Evolutionary conservation across 352 stramenopile species (phyloP).

Genomic region (Elongisporangium senticosum): DNA sequence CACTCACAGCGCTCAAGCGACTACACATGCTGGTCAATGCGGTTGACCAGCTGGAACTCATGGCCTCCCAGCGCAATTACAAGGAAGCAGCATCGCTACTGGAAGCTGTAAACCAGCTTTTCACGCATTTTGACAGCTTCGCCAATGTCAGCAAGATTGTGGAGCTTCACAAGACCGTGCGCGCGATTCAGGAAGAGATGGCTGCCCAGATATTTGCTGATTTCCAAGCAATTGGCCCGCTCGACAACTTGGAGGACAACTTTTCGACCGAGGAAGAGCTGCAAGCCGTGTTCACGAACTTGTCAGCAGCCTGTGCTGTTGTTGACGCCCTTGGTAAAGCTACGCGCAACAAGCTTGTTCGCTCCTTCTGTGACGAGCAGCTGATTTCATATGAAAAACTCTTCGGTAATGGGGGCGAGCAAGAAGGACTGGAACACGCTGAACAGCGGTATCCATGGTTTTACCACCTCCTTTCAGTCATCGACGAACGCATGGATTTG

Average conservation of each 20-base stretch:
- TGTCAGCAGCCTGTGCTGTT: conserved; percentile 57
- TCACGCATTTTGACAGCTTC: conserved; percentile 96
- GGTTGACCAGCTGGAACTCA: conserved; percentile 89
- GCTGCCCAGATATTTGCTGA: conserved; percentile 86
- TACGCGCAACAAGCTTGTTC: conserved; percentile 64
- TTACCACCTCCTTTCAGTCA: conserved; percentile 61
- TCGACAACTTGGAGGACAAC: conserved; percentile 70
- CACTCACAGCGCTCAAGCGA: conserved; percentile 94
- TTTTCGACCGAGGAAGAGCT: conserved; percentile 62
- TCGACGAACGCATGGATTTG: conserved; percentile 83
- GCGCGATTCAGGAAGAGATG: conserved; percentile 86
- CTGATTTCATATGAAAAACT: conserved; percentile 53
- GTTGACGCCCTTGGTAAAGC: conserved; percentile 67
- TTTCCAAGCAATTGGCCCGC: conserved; percentile 79
- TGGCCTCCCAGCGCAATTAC: conserved; percentile 88
- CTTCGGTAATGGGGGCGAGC: conserved; percentile 57
- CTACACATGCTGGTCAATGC: conserved; percentile 98
- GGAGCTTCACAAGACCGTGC: conserved; percentile 89
- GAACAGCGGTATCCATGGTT: conserved; percentile 80
- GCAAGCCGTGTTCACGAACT: conserved; percentile 59
- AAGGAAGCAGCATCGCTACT: conserved; percentile 94
- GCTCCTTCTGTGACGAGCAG: conserved; percentile 67
- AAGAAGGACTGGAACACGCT: conserved; percentile 43
- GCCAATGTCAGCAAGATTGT: conserved; percentile 90
- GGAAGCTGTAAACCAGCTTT: conserved; percentile 94